phyloP scores from a whole-genome alignment of 2,329 filamentous ascomycete species.

The Cladophialophora immunda region DNA sequence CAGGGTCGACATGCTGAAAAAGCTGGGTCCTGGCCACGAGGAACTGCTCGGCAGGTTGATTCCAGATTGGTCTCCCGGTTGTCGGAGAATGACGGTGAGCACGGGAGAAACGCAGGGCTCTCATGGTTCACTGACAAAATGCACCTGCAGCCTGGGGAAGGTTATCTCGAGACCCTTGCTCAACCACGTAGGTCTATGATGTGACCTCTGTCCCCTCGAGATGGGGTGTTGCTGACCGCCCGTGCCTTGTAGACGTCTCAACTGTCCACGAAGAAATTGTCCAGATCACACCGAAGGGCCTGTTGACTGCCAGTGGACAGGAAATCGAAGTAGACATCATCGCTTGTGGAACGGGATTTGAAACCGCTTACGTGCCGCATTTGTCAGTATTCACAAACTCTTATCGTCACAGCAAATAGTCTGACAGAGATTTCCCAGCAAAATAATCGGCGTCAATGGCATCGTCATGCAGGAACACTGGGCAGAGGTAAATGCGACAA shows the following conservation, averaged over 20 bases:
- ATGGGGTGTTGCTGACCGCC: too few species aligned
- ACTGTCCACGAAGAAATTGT: slow-evolving; percentile 50
- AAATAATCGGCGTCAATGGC: slow-evolving; percentile 19
- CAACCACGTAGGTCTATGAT: slow-evolving; percentile 32
- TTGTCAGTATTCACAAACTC: not conserved
- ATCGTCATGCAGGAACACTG: slow-evolving; percentile 14
- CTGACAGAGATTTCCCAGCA: not conserved
- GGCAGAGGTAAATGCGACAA: not conserved
- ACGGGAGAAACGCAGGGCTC: too few species aligned
- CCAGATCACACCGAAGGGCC: slow-evolving; percentile 49
- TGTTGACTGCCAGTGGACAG: slow-evolving; percentile 50
- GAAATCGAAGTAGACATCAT: slow-evolving; percentile 51
- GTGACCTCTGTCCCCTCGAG: too few species aligned
- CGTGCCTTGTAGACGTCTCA: slow-evolving; percentile 33
- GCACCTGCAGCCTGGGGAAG: slow-evolving; percentile 52
- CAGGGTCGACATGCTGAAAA: slow-evolving; percentile 51
- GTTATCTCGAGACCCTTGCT: slow-evolving; percentile 59
- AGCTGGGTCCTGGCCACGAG: slow-evolving; percentile 53
- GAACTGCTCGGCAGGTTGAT: slow-evolving; percentile 49
- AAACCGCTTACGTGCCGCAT: slow-evolving; percentile 37
- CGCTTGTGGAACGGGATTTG: slow-evolving; percentile 55
- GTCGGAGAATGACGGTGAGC: slow-evolving; percentile 53
- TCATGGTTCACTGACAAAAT: too few species aligned
- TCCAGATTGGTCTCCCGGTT: slow-evolving; percentile 47
- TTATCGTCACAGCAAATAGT: too few species aligned